These are phyloP conservation scores for Alternaria viburni DNA, from an alignment of 2,329 filamentous ascomycete species.

Conservation along the genomic window DNA sequence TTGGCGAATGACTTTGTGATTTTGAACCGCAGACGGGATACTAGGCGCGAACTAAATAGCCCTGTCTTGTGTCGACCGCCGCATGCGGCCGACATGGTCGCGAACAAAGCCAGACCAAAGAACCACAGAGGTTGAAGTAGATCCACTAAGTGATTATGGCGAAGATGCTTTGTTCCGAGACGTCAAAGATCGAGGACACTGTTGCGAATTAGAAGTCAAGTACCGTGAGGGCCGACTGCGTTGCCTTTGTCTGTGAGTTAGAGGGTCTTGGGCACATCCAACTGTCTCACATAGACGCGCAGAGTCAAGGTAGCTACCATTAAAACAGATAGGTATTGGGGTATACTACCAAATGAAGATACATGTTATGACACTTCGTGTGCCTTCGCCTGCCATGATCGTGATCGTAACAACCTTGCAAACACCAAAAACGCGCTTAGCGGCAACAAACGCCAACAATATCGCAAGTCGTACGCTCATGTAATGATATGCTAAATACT, in stretches of 20 bases:
- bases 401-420: neutral
- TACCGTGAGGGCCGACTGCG: neutral
- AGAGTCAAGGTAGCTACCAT: neutral
- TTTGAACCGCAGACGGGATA: neutral
- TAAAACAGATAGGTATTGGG: conserved; percentile 17
- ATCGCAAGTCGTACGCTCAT: conserved; percentile 4
- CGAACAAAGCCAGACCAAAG: conserved; percentile 10
- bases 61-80: neutral
- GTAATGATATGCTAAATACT: conserved; percentile 10
- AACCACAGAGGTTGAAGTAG: neutral
- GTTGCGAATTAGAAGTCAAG: neutral
- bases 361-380: conserved; percentile 3
- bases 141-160: neutral
- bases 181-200: neutral
- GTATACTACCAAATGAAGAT: conserved; percentile 19
- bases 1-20: neutral
- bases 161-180: conserved; percentile 5
- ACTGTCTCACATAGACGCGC: neutral
- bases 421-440: neutral
- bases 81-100: neutral
- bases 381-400: neutral
- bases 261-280: neutral
- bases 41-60: conserved; percentile 7
- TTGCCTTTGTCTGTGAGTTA: neutral
- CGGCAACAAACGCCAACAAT: conserved; percentile 4